phyloP scores from a whole-genome alignment of 352 stramenopile species.

The Peronospora belbahrii region DNA sequence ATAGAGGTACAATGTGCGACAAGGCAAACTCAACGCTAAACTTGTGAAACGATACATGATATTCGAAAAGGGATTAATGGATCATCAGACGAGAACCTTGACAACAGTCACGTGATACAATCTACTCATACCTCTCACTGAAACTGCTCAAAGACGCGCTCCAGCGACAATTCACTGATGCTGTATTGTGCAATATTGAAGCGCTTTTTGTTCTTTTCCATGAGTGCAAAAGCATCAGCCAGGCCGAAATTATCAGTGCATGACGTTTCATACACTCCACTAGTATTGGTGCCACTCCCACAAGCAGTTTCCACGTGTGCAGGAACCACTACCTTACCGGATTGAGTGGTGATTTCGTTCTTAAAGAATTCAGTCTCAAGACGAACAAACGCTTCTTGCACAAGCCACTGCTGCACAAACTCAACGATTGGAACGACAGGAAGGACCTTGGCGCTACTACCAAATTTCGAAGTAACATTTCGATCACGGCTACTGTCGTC shows the following conservation, averaged over 20 bases:
- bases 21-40: too few species aligned
- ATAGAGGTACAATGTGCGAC: too few species aligned
- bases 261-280: constrained; percentile 55
- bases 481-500: constrained; percentile 15
- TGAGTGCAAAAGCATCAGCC: constrained; percentile 58
- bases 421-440: constrained; percentile 35
- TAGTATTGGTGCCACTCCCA: constrained; percentile 50
- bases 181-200: constrained; percentile 86
- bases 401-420: constrained; percentile 74
- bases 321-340: constrained; percentile 34
- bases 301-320: constrained; percentile 41
- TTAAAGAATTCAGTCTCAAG: constrained; percentile 53
- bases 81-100: too few species aligned
- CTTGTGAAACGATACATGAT: too few species aligned
- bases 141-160: constrained; percentile 92
- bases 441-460: neutral
- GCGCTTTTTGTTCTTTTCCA: constrained; percentile 68
- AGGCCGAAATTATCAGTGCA: constrained; percentile 65
- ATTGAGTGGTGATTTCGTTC: constrained; percentile 33
- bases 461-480: neutral
- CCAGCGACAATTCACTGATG: constrained; percentile 87
- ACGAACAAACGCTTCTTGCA: constrained; percentile 53
- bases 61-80: too few species aligned
- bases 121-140: constrained; percentile 27
- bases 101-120: neutral